Percentiles rank a stretch among this genome's conserved stretches.
Conservation (phyloP, 305 asterid species). For the Rubia tinctorum region DNA sequence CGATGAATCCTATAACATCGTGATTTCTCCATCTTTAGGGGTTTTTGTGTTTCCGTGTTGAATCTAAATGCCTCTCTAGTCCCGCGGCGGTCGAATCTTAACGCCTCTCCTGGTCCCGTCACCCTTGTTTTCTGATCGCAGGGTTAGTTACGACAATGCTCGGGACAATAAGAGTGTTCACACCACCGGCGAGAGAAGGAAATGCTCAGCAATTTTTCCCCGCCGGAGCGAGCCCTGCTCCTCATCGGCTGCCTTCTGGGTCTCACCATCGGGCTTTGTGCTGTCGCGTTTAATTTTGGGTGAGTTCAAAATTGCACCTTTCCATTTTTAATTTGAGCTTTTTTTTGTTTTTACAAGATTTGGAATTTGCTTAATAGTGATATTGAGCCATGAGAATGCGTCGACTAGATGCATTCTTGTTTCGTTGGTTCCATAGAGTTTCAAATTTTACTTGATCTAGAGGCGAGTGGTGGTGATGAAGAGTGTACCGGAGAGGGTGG, state of each 20-base stretch:
- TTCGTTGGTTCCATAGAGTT: neutral
- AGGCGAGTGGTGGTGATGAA: too few relatives aligned
- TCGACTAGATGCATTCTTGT: neutral
- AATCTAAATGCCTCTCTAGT: too few relatives aligned
- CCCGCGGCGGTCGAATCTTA: too few relatives aligned
- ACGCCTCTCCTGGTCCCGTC: too few relatives aligned
- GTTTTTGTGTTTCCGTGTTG: too few relatives aligned
- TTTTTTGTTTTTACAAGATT: neutral
- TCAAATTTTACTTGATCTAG: conserved; percentile 12
- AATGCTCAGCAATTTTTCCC: conserved; percentile 71
- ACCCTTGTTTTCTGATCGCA: conserved; percentile 41
- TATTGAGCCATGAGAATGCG: neutral
- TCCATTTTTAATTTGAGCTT: neutral
- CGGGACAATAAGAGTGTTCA: conserved; percentile 18
- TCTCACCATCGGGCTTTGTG: conserved; percentile 89
- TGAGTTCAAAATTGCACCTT: conserved; percentile 35
- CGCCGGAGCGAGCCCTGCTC: conserved; percentile 98
- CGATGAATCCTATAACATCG: too few relatives aligned
- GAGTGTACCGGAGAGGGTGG: too few relatives aligned
- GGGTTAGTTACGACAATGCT: conserved; percentile 5
- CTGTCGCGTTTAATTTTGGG: conserved; percentile 91
- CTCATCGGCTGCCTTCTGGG: conserved; percentile 94
- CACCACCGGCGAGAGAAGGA: conserved; percentile 53
- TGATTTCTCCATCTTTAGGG: too few relatives aligned
- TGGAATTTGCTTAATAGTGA: neutral